A percentile compares a stretch with the other conserved stretches of the same genome.
These are phyloP conservation scores for Viridothelium virens DNA, from an alignment of 495 filamentous ascomycete species.

Conservation along the genomic window DNA sequence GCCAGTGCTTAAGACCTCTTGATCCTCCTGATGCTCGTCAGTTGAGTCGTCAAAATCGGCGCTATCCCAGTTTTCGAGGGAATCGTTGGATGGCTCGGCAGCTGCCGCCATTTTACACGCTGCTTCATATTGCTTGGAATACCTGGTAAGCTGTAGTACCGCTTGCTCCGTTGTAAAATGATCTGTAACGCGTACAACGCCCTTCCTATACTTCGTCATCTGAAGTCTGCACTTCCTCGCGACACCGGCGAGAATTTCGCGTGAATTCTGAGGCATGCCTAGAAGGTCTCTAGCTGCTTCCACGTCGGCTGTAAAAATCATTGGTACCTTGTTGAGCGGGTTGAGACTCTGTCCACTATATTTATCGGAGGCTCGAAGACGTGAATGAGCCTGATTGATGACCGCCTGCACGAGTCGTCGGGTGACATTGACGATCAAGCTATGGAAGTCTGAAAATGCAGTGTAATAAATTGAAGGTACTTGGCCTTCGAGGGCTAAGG, in stretches of 20 bases:
- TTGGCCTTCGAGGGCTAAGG: not conserved
- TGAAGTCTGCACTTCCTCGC: not conserved
- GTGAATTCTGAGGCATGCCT: not conserved
- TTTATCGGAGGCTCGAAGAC: constrained; percentile 34
- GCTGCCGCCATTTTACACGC: not conserved
- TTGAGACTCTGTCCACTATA: not conserved
- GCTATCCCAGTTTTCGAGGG: not conserved
- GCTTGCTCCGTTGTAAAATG: not conserved
- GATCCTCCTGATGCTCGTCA: not conserved
- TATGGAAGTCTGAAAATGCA: constrained; percentile 65
- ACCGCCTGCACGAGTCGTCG: constrained; percentile 58
- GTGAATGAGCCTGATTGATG: constrained; percentile 58
- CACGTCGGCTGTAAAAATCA: not conserved
- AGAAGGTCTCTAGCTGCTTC: not conserved
- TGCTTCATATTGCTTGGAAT: not conserved
- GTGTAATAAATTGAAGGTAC: constrained; percentile 57
- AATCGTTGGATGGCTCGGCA: not conserved
- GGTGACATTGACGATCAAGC: constrained; percentile 57
- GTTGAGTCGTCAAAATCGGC: not conserved
- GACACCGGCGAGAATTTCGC: not conserved
- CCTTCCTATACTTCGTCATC: not conserved
- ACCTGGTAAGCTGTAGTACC: not conserved
- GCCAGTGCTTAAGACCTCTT: not conserved
- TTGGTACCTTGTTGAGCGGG: not conserved
- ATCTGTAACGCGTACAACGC: not conserved